Evolutionary conservation across 345 rosid species (phyloP).

Genomic region (Hibiscus syriacus): DNA sequence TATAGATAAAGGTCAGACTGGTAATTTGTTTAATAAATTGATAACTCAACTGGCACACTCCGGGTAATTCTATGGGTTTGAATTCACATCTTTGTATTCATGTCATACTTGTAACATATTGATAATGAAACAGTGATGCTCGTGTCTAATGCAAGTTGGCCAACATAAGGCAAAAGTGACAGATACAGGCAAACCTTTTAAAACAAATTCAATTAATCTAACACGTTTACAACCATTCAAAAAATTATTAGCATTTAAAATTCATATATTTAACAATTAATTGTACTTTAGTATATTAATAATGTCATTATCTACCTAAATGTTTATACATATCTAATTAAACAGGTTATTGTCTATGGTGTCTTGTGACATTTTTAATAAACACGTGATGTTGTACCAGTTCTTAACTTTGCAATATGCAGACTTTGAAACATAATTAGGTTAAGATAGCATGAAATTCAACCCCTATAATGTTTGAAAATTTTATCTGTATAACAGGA

Average conservation of each 20-base stretch:
- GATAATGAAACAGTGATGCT: not conserved
- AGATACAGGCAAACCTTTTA: not conserved
- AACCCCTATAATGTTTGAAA: not conserved
- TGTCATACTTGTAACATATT: not conserved
- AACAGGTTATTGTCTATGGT: not conserved
- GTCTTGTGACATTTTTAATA: not conserved
- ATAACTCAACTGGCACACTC: not conserved
- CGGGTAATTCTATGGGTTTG: not conserved
- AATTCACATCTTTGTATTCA: not conserved
- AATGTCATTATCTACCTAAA: not conserved
- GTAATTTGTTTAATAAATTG: not conserved
- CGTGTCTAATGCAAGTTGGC: not conserved
- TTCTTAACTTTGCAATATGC: not conserved
- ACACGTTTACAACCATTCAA: not conserved
- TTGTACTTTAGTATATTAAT: not conserved
- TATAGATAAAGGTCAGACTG: not conserved
- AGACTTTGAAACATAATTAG: not conserved
- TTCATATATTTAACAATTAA: not conserved
- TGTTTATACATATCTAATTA: not conserved
- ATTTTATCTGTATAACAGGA: not conserved
- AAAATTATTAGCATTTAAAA: not conserved
- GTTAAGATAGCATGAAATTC: not conserved
- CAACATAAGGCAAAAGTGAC: not conserved
- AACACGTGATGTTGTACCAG: not conserved
- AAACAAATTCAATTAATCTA: not conserved